Conservation (phyloP, 441 rosid genomes). For the Biscutella laevigata region DNA sequence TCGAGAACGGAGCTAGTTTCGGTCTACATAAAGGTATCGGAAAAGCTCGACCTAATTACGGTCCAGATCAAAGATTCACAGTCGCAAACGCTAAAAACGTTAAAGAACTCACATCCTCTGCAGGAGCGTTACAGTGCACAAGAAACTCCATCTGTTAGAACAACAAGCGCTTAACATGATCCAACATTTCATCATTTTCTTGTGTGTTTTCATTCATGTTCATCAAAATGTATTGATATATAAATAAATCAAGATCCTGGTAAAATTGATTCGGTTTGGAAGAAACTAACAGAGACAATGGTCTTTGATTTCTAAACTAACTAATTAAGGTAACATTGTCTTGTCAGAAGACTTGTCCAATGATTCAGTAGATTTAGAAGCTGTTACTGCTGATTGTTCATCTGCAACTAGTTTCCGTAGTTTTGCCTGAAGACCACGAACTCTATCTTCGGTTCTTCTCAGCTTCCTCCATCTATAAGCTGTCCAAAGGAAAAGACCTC, state of each 20-base stretch:
- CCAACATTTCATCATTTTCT: neutral
- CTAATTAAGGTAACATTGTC: neutral
- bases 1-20: slow-evolving; percentile 66
- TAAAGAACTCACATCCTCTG: slow-evolving; percentile 24
- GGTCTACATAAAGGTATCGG: slow-evolving; percentile 27
- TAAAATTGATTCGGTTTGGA: neutral
- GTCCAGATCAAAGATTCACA: slow-evolving; percentile 17
- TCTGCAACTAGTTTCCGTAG: slow-evolving; percentile 46
- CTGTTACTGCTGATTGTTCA: slow-evolving; percentile 42
- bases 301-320: slow-evolving; percentile 1
- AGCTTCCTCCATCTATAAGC: slow-evolving; percentile 81
- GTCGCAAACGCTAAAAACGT: slow-evolving; percentile 23
- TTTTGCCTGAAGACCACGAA: slow-evolving; percentile 62
- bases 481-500: slow-evolving; percentile 67
- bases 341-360: slow-evolving; percentile 27
- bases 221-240: neutral
- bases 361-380: slow-evolving; percentile 29
- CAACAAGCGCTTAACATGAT: slow-evolving; percentile 10
- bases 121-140: slow-evolving; percentile 30
- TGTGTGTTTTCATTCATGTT: neutral
- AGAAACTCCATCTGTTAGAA: slow-evolving; percentile 26
- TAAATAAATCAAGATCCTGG: neutral
- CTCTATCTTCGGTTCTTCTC: slow-evolving; percentile 79
- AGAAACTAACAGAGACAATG: slow-evolving; percentile 10
- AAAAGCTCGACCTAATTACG: slow-evolving; percentile 26